A percentile compares a stretch with the other conserved stretches of the same genome.
phyloP scores from a whole-genome alignment of 345 rosid species.

The Citrus sp. region DNA sequence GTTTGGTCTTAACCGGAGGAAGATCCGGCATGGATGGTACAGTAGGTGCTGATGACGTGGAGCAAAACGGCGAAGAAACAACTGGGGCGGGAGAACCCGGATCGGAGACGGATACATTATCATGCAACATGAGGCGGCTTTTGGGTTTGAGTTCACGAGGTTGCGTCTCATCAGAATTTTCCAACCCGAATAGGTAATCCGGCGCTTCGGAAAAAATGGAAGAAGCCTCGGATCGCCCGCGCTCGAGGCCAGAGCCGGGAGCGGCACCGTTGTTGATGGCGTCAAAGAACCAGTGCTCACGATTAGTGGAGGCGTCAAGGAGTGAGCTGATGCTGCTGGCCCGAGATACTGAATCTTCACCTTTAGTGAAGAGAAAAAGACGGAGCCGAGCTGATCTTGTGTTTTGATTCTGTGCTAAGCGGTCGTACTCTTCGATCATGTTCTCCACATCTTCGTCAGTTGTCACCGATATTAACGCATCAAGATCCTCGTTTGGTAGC shows the following conservation, averaged over 20 bases:
- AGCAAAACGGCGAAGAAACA: conserved; percentile 64
- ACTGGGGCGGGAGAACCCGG: conserved; percentile 89
- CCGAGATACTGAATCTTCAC: conserved; percentile 44
- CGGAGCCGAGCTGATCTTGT: conserved; percentile 81
- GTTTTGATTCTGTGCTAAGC: conserved; percentile 59
- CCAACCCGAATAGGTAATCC: conserved; percentile 86
- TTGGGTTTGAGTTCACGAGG: conserved; percentile 52
- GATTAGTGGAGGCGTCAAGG: conserved; percentile 74
- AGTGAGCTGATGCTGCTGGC: conserved; percentile 81
- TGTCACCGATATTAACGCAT: conserved; percentile 86
- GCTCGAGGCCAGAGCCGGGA: conserved; percentile 47
- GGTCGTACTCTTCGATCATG: conserved; percentile 98
- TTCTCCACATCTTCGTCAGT: conserved; percentile 95
- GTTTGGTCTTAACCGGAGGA: conserved; percentile 63
- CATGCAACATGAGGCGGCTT: conserved; percentile 38
- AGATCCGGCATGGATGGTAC: conserved; percentile 64
- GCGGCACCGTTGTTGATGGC: conserved; percentile 58
- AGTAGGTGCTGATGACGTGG: conserved; percentile 55
- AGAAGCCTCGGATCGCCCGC: conserved; percentile 78
- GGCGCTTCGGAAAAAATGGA: conserved; percentile 87
- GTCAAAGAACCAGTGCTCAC: conserved; percentile 91
- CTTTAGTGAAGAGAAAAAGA: conserved; percentile 64
- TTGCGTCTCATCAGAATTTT: conserved; percentile 59
- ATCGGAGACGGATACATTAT: conserved; percentile 64
- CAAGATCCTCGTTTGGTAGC: conserved; percentile 95